phyloP scores from a whole-genome alignment of 805 yeast species.

The Ogataea nakhonphanomensis region DNA sequence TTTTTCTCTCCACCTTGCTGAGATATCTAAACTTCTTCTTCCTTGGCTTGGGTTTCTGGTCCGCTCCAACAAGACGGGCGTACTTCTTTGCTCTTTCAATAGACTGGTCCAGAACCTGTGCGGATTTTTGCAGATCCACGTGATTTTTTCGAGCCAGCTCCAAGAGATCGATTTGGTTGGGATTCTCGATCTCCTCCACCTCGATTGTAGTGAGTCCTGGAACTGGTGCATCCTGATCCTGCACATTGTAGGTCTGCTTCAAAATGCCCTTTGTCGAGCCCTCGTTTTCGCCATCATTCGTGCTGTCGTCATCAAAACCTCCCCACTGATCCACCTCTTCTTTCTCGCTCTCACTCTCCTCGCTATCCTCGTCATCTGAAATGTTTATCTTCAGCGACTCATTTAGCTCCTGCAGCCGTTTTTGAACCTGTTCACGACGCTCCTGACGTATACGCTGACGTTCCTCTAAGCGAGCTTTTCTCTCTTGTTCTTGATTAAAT shows the following conservation, averaged over 20 bases:
- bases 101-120: conserved; percentile 68
- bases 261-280: conserved; percentile 38
- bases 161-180: conserved; percentile 36
- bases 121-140: conserved; percentile 67
- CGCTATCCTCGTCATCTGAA: conserved; percentile 26
- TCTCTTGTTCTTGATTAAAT: conserved; percentile 71
- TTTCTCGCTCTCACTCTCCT: conserved; percentile 30
- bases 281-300: conserved; percentile 11
- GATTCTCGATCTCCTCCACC: conserved; percentile 54
- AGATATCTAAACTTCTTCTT: conserved; percentile 87
- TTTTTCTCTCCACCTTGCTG: conserved; percentile 72
- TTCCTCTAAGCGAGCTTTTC: conserved; percentile 70
- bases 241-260: conserved; percentile 40
- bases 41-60: conserved; percentile 40
- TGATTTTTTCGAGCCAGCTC: conserved; percentile 57
- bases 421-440: conserved; percentile 60
- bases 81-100: conserved; percentile 79
- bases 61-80: conserved; percentile 62
- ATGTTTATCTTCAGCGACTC: conserved; percentile 35
- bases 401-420: conserved; percentile 57
- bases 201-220: conserved; percentile 47
- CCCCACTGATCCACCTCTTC: conserved; percentile 36
- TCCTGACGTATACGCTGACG: conserved; percentile 70
- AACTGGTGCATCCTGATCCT: conserved; percentile 37
- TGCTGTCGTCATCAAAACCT: conserved; percentile 34